Evolutionary conservation across 2,329 filamentous ascomycete species (phyloP), one percentile per base, ranked within the genome.

Genomic region (Penicillium sp.): DNA sequence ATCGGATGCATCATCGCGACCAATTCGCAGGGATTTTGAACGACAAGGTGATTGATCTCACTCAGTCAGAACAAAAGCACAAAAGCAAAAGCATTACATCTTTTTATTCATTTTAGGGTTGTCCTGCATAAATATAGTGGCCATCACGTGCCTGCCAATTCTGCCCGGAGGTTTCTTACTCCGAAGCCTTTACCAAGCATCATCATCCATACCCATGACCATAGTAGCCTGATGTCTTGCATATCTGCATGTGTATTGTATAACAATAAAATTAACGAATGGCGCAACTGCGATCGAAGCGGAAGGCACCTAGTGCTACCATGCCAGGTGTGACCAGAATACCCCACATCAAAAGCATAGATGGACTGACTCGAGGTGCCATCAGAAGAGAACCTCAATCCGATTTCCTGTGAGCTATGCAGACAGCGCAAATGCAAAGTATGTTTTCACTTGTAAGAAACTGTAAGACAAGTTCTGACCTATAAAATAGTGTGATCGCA

Each of bases 351-450:
- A 13, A 19, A 29, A 35, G 15, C 22, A 28, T 31, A 29, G n/a
- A 33, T 26, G n/a, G 34, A 53, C 32, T 48, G 33, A 48, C 32
- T 37, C 37, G 9, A 33, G n/a, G 45, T 24, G n/a, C 45, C 13
- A 43, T 15, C 22, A 57, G 53, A 52, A 6, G 47, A 51, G 10
- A 44, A 37, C 7, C 9, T 54, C 37, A 59, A 53, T 48, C 34
- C 50, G 0, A 61, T 61, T 9, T 58, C 58, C 5, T 61, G 58
- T 37, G 57, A 60, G 32, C 12, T 43, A 41, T 61, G 58, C 33
- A 55, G 58, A 42, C 57, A 60, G 28, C 51, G 53, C 6, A 61
- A 61, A 52, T 60, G 57, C 51, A 60, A 60, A 39, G 58, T 60
- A 33, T 24, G 56, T 51, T 33, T 6, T 15, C 7, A 26, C 21